Conservation (phyloP, 169 alveolate species). For the Plasmodium gallinaceum region DNA sequence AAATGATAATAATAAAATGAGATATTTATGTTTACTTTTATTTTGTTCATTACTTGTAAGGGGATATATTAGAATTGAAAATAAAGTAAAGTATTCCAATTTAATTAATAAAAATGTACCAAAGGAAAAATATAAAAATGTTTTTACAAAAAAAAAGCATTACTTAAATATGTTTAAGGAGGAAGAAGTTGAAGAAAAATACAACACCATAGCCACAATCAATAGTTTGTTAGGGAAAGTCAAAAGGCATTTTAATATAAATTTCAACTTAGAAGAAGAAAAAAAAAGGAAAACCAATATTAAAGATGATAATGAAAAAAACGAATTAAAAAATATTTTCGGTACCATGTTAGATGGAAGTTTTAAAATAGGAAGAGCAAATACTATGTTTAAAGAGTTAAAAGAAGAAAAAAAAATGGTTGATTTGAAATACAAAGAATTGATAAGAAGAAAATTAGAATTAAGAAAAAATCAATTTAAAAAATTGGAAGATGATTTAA, state of each 20-base stretch:
- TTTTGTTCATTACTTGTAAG: constrained; percentile 19
- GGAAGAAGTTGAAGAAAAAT: constrained; percentile 75
- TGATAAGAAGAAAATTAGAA: constrained; percentile 36
- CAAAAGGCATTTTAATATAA: constrained; percentile 55
- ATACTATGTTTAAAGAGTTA: constrained; percentile 67
- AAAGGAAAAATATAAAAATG: constrained; percentile 23
- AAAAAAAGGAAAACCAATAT: constrained; percentile 8
- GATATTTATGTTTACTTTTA: constrained; percentile 6
- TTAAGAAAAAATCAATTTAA: constrained; percentile 56
- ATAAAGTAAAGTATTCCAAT: constrained; percentile 8
- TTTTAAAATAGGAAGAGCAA: constrained; percentile 74
- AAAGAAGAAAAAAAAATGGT: constrained; percentile 66
- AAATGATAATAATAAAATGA: constrained; percentile 25
- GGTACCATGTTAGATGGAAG: constrained; percentile 73
- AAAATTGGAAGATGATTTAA: constrained; percentile 45
- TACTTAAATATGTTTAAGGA: constrained; percentile 39
- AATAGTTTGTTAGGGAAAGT: constrained; percentile 72
- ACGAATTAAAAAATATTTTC: constrained; percentile 37
- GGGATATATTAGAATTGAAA: constrained; percentile 33
- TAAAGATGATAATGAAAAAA: not conserved
- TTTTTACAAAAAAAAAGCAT: constrained; percentile 6
- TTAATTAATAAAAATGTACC: not conserved
- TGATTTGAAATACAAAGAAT: constrained; percentile 35
- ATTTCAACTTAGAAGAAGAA: constrained; percentile 31
- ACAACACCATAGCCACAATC: constrained; percentile 57